These are phyloP conservation scores for Luffa aegyptiaca DNA, from an alignment of 306 rosid species.

Conservation along the genomic window DNA sequence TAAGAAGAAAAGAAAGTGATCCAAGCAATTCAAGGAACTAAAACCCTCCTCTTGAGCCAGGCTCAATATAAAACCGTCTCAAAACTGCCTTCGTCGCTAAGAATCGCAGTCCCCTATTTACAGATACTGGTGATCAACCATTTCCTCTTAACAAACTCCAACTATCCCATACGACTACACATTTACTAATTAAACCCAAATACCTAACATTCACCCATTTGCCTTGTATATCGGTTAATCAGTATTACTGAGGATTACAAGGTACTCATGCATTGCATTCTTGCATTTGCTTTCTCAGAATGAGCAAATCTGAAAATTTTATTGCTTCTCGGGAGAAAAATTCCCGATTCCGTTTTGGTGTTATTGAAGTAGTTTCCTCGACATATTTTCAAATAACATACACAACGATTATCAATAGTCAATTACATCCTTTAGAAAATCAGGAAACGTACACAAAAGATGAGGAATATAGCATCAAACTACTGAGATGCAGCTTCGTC, in stretches of 20 bases:
- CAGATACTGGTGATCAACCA: background rate
- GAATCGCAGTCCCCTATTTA: background rate
- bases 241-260: background rate
- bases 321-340: background rate
- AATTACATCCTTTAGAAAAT: background rate
- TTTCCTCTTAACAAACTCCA: background rate
- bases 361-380: background rate
- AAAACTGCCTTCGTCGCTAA: background rate
- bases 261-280: background rate
- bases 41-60: background rate
- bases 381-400: background rate
- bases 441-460: background rate
- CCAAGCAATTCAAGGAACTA: background rate
- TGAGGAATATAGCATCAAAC: slow-evolving; percentile 3
- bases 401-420: background rate
- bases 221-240: background rate
- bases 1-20: background rate
- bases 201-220: background rate
- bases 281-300: background rate
- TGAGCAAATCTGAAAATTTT: background rate
- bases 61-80: background rate
- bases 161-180: background rate
- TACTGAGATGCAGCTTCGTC: slow-evolving; percentile 33
- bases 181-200: background rate
- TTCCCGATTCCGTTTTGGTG: background rate